These are phyloP conservation scores for Lithocarpus polystachyus DNA, from an alignment of 306 rosid genomes.

Conservation along the genomic window DNA sequence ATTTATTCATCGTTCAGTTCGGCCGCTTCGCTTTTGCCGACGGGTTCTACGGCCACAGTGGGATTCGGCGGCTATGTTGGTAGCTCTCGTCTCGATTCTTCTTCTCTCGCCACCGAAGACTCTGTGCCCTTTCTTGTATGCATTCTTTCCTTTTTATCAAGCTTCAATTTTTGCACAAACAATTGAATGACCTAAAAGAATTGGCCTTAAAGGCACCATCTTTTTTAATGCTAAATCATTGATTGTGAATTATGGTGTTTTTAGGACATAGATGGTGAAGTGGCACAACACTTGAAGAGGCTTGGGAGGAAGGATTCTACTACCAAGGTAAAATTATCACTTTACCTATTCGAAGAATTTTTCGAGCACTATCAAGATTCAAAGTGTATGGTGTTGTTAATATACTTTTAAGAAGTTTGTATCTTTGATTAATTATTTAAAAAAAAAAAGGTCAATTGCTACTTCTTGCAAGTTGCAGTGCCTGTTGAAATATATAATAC, in stretches of 20 bases:
- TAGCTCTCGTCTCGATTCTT: conserved; percentile 71
- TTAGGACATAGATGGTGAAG: conserved; percentile 86
- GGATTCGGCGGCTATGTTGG: conserved; percentile 97
- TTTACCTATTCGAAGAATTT: neutral
- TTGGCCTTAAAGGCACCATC: neutral
- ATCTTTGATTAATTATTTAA: neutral
- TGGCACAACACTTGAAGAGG: conserved; percentile 87
- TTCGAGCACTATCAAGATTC: neutral
- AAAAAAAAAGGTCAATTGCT: neutral
- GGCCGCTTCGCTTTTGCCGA: conserved; percentile 84
- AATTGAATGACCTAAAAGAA: too few species aligned
- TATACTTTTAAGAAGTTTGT: neutral
- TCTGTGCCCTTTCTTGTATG: conserved; percentile 52
- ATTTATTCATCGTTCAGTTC: conserved; percentile 36
- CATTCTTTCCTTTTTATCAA: neutral
- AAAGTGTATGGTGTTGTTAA: neutral
- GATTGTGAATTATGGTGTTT: neutral
- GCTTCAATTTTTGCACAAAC: neutral
- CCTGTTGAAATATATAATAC: neutral
- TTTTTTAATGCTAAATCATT: neutral
- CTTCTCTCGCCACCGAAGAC: conserved; percentile 57
- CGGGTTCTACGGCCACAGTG: conserved; percentile 56
- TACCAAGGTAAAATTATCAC: conserved; percentile 60
- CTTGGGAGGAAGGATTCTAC: conserved; percentile 88
- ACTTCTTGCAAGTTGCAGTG: neutral